Conservation (phyloP, 2,329 filamentous ascomycete genomes). For the Bipolaris zeicola region DNA sequence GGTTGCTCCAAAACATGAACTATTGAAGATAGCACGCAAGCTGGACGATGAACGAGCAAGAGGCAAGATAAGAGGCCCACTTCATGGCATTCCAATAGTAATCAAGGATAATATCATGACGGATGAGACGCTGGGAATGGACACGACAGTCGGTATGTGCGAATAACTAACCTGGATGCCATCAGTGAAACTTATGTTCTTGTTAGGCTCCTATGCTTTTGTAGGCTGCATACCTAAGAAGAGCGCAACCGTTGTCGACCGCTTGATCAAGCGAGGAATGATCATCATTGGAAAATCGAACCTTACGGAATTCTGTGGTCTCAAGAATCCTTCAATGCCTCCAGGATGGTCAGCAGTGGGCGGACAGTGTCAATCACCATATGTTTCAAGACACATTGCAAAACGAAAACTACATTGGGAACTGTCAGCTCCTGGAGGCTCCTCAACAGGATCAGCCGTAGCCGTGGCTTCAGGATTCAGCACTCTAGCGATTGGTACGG, state of each 20-base stretch:
- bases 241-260: conserved; percentile 48
- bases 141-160: conserved; percentile 48
- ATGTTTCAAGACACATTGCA: conserved; percentile 47
- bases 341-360: conserved; percentile 51
- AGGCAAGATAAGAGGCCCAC: conserved; percentile 44
- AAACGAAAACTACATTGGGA: conserved; percentile 46
- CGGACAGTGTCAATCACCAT: conserved; percentile 48
- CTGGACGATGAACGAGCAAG: conserved; percentile 49
- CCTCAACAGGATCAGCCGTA: conserved; percentile 48
- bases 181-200: conserved; percentile 1
- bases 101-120: conserved; percentile 53
- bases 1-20: conserved; percentile 45
- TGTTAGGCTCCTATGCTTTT: conserved; percentile 45
- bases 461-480: conserved; percentile 50
- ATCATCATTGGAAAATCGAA: conserved; percentile 53
- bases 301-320: conserved; percentile 48
- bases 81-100: conserved; percentile 53
- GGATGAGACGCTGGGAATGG: conserved; percentile 46
- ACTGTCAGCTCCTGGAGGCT: conserved; percentile 46
- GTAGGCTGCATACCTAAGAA: conserved; percentile 45
- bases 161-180: not conserved
- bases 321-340: conserved; percentile 46
- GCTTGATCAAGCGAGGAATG: conserved; percentile 47
- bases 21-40: conserved; percentile 45
- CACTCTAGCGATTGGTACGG: conserved; percentile 49